A percentile compares a stretch with the other conserved stretches of the same genome.
Conservation (phyloP, 345 rosid species). For the Hibiscus trionum region DNA sequence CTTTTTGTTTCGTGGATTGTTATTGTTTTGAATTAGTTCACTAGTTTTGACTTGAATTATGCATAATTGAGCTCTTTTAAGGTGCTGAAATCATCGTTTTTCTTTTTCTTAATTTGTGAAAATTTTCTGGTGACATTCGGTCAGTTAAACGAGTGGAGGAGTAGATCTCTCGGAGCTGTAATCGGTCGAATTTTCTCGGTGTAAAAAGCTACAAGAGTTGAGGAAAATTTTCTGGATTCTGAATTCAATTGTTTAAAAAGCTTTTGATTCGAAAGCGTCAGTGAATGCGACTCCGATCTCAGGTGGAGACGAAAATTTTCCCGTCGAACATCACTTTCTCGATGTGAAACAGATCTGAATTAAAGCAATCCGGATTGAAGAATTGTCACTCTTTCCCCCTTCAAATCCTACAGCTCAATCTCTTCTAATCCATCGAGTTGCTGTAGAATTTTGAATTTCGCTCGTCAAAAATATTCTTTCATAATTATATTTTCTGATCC, state of each 20-base stretch:
- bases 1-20: not conserved
- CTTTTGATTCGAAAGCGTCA: not conserved
- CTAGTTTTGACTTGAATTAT: constrained; percentile 26
- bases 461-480: not conserved
- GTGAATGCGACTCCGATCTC: constrained; percentile 33
- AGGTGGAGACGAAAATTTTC: constrained; percentile 10
- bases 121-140: not conserved
- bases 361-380: not conserved
- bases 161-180: not conserved
- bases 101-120: not conserved
- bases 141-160: not conserved
- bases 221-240: not conserved
- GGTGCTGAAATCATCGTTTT: constrained; percentile 3
- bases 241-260: not conserved
- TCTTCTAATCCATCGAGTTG: constrained; percentile 6
- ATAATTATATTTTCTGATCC: not conserved
- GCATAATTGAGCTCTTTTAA: constrained; percentile 14
- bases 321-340: not conserved
- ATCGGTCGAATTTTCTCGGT: not conserved
- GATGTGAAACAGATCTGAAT: constrained; percentile 33
- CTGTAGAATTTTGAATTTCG: constrained; percentile 5
- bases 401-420: not conserved
- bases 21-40: constrained; percentile 4
- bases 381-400: constrained; percentile 4
- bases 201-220: no score